Percentiles rank a stretch among this genome's conserved stretches.
phyloP scores from a whole-genome alignment of 2,329 filamentous ascomycete genomes.

The Colletotrichum costaricense region DNA sequence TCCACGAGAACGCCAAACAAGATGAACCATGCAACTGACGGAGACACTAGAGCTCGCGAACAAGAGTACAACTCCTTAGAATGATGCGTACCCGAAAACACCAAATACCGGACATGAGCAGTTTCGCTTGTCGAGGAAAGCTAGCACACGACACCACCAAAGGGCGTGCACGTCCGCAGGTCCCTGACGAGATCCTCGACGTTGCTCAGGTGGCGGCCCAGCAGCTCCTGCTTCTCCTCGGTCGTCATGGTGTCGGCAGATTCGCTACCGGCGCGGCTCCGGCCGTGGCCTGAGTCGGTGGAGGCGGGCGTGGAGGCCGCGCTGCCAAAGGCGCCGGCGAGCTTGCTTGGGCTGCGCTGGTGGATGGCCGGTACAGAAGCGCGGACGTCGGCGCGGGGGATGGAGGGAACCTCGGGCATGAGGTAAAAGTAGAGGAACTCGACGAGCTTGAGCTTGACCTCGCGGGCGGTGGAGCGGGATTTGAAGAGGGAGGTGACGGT shows the following conservation, averaged over 20 bases:
- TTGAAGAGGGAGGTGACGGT: constrained; percentile 95
- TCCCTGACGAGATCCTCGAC: constrained; percentile 89
- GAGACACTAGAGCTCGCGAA: constrained; percentile 28
- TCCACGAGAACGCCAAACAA: constrained; percentile 30
- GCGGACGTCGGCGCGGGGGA: constrained; percentile 59
- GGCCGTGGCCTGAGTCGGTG: constrained; percentile 44
- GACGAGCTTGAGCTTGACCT: constrained; percentile 95
- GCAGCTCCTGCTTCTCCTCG: constrained; percentile 83
- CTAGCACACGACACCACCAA: constrained; percentile 69
- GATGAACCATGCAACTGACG: constrained; percentile 7
- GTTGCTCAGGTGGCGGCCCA: constrained; percentile 82
- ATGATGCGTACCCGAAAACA: constrained; percentile 19
- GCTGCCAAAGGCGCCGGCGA: constrained; percentile 66
- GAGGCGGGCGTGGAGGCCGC: constrained; percentile 40
- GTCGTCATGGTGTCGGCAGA: constrained; percentile 70
- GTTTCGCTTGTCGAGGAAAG: background rate
- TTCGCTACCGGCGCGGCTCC: constrained; percentile 49
- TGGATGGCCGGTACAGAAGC: constrained; percentile 63
- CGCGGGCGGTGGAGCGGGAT: constrained; percentile 82
- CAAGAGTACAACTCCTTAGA: constrained; percentile 21
- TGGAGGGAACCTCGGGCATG: constrained; percentile 84
- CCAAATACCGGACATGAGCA: constrained; percentile 7
- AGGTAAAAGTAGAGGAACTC: constrained; percentile 99
- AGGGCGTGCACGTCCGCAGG: constrained; percentile 81
- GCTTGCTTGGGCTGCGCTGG: constrained; percentile 77